These are phyloP conservation scores for Wickerhamiella spandovensis DNA, from an alignment of 805 yeast genomes.

Conservation along the genomic window DNA sequence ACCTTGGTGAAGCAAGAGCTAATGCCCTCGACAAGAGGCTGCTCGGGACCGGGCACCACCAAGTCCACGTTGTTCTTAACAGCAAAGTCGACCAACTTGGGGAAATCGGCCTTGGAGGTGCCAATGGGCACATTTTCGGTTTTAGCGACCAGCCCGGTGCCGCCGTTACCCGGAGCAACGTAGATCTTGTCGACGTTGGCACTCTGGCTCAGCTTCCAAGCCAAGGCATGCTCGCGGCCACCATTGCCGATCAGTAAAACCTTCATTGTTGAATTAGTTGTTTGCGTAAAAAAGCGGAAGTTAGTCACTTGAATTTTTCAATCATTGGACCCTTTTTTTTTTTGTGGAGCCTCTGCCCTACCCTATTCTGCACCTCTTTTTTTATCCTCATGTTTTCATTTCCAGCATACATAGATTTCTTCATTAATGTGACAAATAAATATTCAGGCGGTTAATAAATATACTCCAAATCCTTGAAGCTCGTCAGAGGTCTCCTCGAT, in stretches of 20 bases:
- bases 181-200: conserved; percentile 54
- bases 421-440: too few relatives aligned
- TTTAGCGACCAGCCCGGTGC: conserved; percentile 42
- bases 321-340: neutral
- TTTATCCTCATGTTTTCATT: neutral
- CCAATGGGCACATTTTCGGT: conserved; percentile 61
- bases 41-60: conserved; percentile 98
- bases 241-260: conserved; percentile 90
- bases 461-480: neutral
- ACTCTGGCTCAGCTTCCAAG: conserved; percentile 82
- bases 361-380: neutral
- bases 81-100: conserved; percentile 61
- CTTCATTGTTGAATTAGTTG: conserved; percentile 31
- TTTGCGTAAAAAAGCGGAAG: neutral
- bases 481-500: neutral
- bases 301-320: neutral
- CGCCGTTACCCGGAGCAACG: conserved; percentile 98
- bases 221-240: conserved; percentile 96
- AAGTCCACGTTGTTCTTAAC: conserved; percentile 47
- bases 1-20: conserved; percentile 54
- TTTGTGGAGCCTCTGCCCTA: neutral
- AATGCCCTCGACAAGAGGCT: conserved; percentile 93
- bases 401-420: neutral
- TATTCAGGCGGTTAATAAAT: neutral
- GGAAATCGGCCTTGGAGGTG: conserved; percentile 54